Base-by-base conservation (phyloP, 371 early-diverging fungal genomes). In the Mortierella sp. region DNA sequence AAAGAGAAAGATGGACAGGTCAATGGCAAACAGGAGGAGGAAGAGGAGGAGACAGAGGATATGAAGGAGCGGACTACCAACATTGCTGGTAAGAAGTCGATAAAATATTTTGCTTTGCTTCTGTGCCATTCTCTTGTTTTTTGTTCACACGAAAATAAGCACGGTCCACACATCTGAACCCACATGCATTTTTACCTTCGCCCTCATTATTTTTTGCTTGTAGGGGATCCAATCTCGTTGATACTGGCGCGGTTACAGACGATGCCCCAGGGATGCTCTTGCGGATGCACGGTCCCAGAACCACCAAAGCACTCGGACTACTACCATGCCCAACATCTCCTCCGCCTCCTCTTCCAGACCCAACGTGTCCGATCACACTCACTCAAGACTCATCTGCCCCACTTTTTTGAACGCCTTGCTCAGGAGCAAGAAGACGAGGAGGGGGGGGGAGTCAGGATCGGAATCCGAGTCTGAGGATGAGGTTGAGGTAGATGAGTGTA, bases 261-360 rank as follows among this genome's bases (percentile, higher is more conserved):
- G 24, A 75, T 70, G 8, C 73, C 83, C 4, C 83, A 75, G 31
- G 64, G 70, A 2, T 83, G 83, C n/a, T 65, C 79, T 9, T 78
- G 83, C 58, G 83, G 83, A 6, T 83, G 79, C 48, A 78, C 76
- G 1, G 72, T 70, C n/a, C 83, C 83, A 0, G 45, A 73, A n/a
- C 83, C 79, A 6, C 83, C 83, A 8, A 78, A 71, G 45, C 78
- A 83, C 40, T 74, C 83, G 7, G 76, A 78, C 43, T 83, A 78
- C 29, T 83, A 83, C 64, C 83, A 83, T 40, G 83, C 83, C 0
- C 83, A 83, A 29, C 83, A 83, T 48, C 68, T 83, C 48, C 50
- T 78, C n/a, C 76, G 73, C 19, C 48, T 83, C 13, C 47, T 83
- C 26, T 83, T 83, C 31, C 83, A 76, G 67, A 83, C 79, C 11